These are phyloP conservation scores for Synchytrium microbalum DNA, from an alignment of 371 early-diverging fungal genomes.

Conservation along the genomic window DNA sequence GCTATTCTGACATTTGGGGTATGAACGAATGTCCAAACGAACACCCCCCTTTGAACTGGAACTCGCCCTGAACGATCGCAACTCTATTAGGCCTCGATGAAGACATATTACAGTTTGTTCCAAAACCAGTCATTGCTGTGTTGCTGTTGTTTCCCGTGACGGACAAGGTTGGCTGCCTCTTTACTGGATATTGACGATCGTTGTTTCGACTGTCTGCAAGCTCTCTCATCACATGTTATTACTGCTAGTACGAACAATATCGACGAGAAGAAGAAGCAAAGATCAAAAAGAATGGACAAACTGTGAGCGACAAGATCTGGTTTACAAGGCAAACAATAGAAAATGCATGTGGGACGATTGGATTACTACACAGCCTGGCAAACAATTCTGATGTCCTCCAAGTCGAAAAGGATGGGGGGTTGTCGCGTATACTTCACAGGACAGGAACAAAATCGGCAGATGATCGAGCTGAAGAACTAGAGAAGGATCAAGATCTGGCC, in stretches of 20 bases:
- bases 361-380: conserved; percentile 37
- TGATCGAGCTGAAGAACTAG: conserved; percentile 63
- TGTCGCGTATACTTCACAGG: conserved; percentile 53
- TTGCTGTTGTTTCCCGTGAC: conserved; percentile 60
- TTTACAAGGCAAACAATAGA: conserved; percentile 82
- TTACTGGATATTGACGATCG: not conserved
- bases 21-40: too few relatives aligned
- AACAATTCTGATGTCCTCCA: conserved; percentile 26
- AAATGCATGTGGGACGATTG: conserved; percentile 74
- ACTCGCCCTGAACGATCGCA: not conserved
- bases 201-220: not conserved
- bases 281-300: conserved; percentile 44
- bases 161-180: conserved; percentile 17
- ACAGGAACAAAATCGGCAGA: conserved; percentile 51
- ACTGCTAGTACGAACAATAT: conserved; percentile 43
- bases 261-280: conserved; percentile 46
- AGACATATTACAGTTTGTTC: conserved; percentile 68
- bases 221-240: not conserved
- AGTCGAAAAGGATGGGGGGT: conserved; percentile 42
- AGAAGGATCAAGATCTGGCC: conserved; percentile 39
- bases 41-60: not conserved
- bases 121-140: conserved; percentile 71
- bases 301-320: conserved; percentile 49
- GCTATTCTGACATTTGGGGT: not conserved
- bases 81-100: conserved; percentile 57